phyloP scores from a whole-genome alignment of 2,329 filamentous ascomycete species.

The Nigrospora oryzae region DNA sequence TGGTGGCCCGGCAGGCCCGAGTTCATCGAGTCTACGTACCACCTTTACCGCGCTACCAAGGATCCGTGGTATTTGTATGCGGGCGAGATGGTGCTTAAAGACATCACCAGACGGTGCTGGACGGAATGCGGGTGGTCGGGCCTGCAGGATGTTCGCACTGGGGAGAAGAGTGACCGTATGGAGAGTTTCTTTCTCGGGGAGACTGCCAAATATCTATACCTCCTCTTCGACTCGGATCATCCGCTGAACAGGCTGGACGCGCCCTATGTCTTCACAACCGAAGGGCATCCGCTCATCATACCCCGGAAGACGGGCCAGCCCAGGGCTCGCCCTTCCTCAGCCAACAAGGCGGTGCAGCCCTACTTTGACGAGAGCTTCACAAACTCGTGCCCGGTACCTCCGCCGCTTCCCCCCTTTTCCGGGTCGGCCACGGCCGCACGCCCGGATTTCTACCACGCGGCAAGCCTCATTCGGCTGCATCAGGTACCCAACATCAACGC shows the following conservation, averaged over 20 bases:
- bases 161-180: constrained; percentile 89
- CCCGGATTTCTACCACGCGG: constrained; percentile 79
- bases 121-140: constrained; percentile 91
- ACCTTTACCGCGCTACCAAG: constrained; percentile 85
- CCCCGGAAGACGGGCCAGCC: constrained; percentile 38
- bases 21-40: constrained; percentile 94
- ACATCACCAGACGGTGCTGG: constrained; percentile 84
- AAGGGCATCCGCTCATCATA: constrained; percentile 87
- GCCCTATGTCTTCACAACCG: constrained; percentile 88
- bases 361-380: constrained; percentile 38
- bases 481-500: constrained; percentile 60
- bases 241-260: constrained; percentile 81
- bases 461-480: constrained; percentile 75
- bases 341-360: constrained; percentile 17
- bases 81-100: constrained; percentile 87
- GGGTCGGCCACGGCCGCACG: constrained; percentile 75
- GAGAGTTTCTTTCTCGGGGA: constrained; percentile 98
- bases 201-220: constrained; percentile 90
- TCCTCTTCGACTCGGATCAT: constrained; percentile 80
- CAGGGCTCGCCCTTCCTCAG: constrained; percentile 14
- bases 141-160: constrained; percentile 70
- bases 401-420: constrained; percentile 52
- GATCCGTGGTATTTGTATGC: constrained; percentile 96
- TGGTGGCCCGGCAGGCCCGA: constrained; percentile 97
- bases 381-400: constrained; percentile 59